Evolutionary conservation across 192 early-diverging fungal species (phyloP).

Genomic region (Backusella liffmaniae): DNA sequence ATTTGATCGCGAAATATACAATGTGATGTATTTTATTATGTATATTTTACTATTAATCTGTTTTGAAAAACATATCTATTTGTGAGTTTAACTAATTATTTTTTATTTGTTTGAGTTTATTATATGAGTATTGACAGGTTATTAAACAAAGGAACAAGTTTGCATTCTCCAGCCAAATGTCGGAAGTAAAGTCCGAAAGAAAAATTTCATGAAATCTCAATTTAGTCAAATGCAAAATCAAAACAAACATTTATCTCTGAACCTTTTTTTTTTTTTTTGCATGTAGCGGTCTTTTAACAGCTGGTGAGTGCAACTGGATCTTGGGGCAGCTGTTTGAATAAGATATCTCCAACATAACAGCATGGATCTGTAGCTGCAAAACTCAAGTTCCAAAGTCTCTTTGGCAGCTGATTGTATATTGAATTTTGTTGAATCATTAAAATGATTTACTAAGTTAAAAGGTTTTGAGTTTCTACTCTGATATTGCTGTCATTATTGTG

Average conservation of each 20-base stretch:
- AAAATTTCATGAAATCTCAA: neutral
- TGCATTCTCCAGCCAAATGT: neutral
- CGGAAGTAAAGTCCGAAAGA: neutral
- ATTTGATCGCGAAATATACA: neutral
- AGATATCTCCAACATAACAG: neutral
- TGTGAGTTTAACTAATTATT: neutral
- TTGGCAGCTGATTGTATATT: no score
- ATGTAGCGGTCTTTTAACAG: neutral
- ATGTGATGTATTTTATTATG: neutral
- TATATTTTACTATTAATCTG: neutral
- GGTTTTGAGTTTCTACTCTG: no score
- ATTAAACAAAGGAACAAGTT: conserved; percentile 1
- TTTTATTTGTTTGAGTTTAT: neutral
- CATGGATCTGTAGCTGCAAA: neutral
- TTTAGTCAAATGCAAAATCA: conserved; percentile 7
- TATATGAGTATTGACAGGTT: conserved; percentile 2
- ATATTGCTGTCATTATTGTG: no score
- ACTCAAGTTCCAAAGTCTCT: neutral
- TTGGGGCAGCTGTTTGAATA: neutral
- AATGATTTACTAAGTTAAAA: no score
- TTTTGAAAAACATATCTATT: neutral
- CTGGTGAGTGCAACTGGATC: neutral
- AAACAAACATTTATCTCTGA: neutral
- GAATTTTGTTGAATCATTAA: no score
- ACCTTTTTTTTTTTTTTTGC: neutral